Evolutionary conservation across 2,329 filamentous ascomycete species (phyloP).

Genomic region (Aureobasidium pullulans): DNA sequence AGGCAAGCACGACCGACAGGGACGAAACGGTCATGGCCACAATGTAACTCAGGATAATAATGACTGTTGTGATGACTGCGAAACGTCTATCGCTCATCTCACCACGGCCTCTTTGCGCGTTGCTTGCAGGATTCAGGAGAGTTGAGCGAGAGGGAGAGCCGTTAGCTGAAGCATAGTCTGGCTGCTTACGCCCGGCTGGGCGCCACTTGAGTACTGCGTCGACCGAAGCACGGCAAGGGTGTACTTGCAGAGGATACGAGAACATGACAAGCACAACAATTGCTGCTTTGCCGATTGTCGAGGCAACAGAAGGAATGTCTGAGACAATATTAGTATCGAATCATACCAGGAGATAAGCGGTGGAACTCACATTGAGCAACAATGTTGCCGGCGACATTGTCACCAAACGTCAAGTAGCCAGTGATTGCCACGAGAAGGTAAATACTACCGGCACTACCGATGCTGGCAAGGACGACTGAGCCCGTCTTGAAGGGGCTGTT

Average conservation of each 20-base stretch:
- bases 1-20: slow-evolving; percentile 84
- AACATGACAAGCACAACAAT: slow-evolving; percentile 96
- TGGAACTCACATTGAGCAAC: slow-evolving; percentile 71
- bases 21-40: slow-evolving; percentile 86
- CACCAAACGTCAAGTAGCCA: slow-evolving; percentile 91
- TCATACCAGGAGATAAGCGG: not conserved
- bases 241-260: slow-evolving; percentile 89
- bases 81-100: slow-evolving; percentile 82
- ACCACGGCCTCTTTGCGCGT: slow-evolving; percentile 23
- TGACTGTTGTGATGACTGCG: slow-evolving; percentile 76
- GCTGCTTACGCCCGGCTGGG: slow-evolving; percentile 39
- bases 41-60: slow-evolving; percentile 77
- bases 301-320: slow-evolving; percentile 67
- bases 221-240: slow-evolving; percentile 90
- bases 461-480: slow-evolving; percentile 71
- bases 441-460: slow-evolving; percentile 77
- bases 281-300: slow-evolving; percentile 87
- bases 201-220: slow-evolving; percentile 94
- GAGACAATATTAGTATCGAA: not conserved
- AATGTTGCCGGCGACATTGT: slow-evolving; percentile 85
- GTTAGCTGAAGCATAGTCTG: slow-evolving; percentile 9
- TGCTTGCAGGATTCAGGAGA: slow-evolving; percentile 17
- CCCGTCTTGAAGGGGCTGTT: slow-evolving; percentile 73
- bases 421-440: slow-evolving; percentile 92
- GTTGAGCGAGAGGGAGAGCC: slow-evolving; percentile 20